Conservation (phyloP, 1,284 basidiomycete species). For the Austroboletus novae-zelandiae region DNA sequence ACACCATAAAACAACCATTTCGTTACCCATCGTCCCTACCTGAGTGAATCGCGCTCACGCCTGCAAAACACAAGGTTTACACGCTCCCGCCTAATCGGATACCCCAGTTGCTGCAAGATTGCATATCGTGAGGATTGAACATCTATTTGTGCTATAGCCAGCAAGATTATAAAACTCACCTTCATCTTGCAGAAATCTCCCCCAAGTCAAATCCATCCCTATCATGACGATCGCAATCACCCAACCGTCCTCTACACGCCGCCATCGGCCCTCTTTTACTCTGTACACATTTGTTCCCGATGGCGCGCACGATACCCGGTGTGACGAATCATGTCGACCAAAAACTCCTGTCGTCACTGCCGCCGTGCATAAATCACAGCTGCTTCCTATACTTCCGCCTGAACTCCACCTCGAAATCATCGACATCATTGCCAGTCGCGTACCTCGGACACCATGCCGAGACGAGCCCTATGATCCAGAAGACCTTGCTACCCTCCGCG, state of each 20-base stretch:
- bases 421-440: slow-evolving; percentile 20
- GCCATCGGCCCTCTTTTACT: slow-evolving; percentile 4
- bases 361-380: slow-evolving; percentile 4
- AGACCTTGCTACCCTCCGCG: slow-evolving; percentile 26
- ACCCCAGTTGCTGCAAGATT: background rate
- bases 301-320: background rate
- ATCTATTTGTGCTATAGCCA: background rate
- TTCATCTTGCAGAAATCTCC: background rate
- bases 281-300: slow-evolving; percentile 1
- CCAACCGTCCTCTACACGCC: slow-evolving; percentile 4
- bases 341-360: slow-evolving; percentile 1
- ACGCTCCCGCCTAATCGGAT: slow-evolving; percentile 7
- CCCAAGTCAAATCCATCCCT: background rate
- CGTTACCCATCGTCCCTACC: slow-evolving; percentile 3
- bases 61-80: slow-evolving; percentile 1
- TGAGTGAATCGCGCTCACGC: slow-evolving; percentile 1
- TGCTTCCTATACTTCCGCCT: slow-evolving; percentile 22
- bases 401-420: slow-evolving; percentile 34
- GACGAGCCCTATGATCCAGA: slow-evolving; percentile 17
- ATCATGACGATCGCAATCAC: slow-evolving; percentile 16
- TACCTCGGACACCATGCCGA: slow-evolving; percentile 7
- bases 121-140: slow-evolving; percentile 2
- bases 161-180: slow-evolving; percentile 13
- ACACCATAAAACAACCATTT: slow-evolving; percentile 3
- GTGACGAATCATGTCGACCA: background rate